phyloP scores from a whole-genome alignment of 768 basidiomycete genomes.

The Mycena leptocephala region DNA sequence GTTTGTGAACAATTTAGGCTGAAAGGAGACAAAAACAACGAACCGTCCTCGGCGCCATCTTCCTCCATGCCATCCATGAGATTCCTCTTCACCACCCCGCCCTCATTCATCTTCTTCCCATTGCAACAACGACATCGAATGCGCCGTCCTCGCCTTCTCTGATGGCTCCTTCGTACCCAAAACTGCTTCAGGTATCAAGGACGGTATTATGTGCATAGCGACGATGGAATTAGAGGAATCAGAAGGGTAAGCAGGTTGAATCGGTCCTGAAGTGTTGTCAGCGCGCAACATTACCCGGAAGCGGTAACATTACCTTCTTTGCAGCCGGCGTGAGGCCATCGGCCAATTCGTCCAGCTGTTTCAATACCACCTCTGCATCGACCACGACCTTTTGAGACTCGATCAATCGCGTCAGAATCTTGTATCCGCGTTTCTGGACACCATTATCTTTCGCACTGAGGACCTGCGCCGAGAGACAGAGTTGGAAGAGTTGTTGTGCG shows the following conservation, averaged over 20 bases:
- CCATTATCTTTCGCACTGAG: slow-evolving; percentile 87
- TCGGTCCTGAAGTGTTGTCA: slow-evolving; percentile 74
- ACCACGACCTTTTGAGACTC: slow-evolving; percentile 72
- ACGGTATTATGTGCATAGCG: slow-evolving; percentile 89
- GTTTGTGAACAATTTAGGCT: slow-evolving; percentile 1
- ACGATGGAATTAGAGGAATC: slow-evolving; percentile 77
- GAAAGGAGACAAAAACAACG: slow-evolving; percentile 41
- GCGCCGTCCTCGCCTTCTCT: slow-evolving; percentile 92
- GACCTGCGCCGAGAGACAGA: slow-evolving; percentile 79
- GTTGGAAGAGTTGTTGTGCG: slow-evolving; percentile 74
- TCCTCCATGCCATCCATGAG: slow-evolving; percentile 91
- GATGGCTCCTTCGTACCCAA: slow-evolving; percentile 98
- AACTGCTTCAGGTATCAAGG: slow-evolving; percentile 94
- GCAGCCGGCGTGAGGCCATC: slow-evolving; percentile 85
- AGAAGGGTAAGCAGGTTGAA: slow-evolving; percentile 82
- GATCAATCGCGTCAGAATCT: slow-evolving; percentile 84
- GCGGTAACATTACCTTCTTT: slow-evolving; percentile 74
- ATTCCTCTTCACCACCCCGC: slow-evolving; percentile 85
- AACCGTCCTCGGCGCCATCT: slow-evolving; percentile 66
- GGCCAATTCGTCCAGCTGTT: slow-evolving; percentile 75
- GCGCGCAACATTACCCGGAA: slow-evolving; percentile 1
- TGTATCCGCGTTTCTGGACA: slow-evolving; percentile 96
- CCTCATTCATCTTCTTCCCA: slow-evolving; percentile 94
- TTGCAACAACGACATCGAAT: slow-evolving; percentile 90
- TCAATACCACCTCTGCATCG: slow-evolving; percentile 73